phyloP scores from a whole-genome alignment of 371 early-diverging fungal species.

The Apophysomyces ossiformis region DNA sequence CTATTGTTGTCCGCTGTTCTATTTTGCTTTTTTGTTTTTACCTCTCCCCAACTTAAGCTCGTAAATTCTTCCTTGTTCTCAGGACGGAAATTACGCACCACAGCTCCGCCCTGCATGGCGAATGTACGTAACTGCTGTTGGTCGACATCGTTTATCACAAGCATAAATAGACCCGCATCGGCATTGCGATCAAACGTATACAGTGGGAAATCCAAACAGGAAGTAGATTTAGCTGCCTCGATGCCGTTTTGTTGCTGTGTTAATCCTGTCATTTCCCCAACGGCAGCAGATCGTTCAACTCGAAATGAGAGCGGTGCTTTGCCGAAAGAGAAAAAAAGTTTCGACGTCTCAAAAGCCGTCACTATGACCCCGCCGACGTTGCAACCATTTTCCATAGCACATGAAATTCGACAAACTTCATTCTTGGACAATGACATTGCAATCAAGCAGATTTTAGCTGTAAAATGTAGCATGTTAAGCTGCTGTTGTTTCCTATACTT shows the following conservation, averaged over 20 bases:
- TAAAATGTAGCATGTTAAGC: no score
- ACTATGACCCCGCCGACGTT: no score
- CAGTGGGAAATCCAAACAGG: slow-evolving; percentile 31
- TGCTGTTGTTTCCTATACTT: no score
- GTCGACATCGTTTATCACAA: slow-evolving; percentile 61
- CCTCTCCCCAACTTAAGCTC: slow-evolving; percentile 54
- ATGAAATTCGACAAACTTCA: no score
- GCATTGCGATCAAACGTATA: slow-evolving; percentile 48
- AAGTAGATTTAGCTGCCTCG: neutral
- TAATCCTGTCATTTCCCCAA: slow-evolving; percentile 4
- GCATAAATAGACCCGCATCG: slow-evolving; percentile 38
- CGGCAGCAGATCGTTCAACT: neutral
- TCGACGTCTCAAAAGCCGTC: no score
- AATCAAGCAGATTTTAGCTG: no score
- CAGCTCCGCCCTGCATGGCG: slow-evolving; percentile 52
- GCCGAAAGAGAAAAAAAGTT: no score
- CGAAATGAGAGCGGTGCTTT: no score
- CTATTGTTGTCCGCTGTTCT: slow-evolving; percentile 20
- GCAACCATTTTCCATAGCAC: no score
- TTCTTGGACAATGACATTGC: no score
- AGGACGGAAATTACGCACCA: slow-evolving; percentile 46
- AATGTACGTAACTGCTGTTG: slow-evolving; percentile 58
- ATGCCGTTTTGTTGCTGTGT: neutral
- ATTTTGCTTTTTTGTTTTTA: slow-evolving; percentile 5
- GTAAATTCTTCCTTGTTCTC: slow-evolving; percentile 54